Evolutionary conservation across 345 rosid genomes (phyloP).

Genomic region (Lagerstroemia speciosa): DNA sequence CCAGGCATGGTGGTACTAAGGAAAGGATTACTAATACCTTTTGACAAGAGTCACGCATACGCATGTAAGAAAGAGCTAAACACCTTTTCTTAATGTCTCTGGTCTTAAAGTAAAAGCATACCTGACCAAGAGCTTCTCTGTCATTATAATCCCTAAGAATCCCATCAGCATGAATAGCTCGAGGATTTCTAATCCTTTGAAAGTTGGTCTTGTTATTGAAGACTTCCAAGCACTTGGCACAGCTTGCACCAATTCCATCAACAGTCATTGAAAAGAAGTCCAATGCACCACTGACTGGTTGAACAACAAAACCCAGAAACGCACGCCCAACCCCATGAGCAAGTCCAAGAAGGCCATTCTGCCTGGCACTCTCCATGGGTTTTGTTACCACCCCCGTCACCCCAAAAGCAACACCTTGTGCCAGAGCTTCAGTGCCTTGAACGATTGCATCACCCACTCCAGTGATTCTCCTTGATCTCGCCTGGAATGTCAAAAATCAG

Average conservation of each 20-base stretch:
- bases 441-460: conserved; percentile 92
- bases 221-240: conserved; percentile 78
- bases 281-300: conserved; percentile 93
- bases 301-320: conserved; percentile 70
- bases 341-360: conserved; percentile 81
- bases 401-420: conserved; percentile 98
- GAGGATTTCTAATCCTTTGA: conserved; percentile 83
- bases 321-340: conserved; percentile 95
- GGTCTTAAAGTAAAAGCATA: neutral
- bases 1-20: neutral
- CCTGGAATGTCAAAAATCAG: conserved; percentile 37
- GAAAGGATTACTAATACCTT: neutral
- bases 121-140: conserved; percentile 94
- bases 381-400: conserved; percentile 93
- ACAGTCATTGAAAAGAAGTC: conserved; percentile 94
- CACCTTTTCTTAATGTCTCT: neutral
- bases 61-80: neutral
- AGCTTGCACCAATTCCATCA: conserved; percentile 92
- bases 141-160: conserved; percentile 74
- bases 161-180: conserved; percentile 74
- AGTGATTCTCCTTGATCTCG: conserved; percentile 83
- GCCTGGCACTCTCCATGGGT: conserved; percentile 89
- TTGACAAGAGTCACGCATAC: neutral
- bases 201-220: conserved; percentile 49
- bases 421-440: conserved; percentile 97